Conservation (phyloP, 2,329 filamentous ascomycete species). For the Canariomyces notabilis region DNA sequence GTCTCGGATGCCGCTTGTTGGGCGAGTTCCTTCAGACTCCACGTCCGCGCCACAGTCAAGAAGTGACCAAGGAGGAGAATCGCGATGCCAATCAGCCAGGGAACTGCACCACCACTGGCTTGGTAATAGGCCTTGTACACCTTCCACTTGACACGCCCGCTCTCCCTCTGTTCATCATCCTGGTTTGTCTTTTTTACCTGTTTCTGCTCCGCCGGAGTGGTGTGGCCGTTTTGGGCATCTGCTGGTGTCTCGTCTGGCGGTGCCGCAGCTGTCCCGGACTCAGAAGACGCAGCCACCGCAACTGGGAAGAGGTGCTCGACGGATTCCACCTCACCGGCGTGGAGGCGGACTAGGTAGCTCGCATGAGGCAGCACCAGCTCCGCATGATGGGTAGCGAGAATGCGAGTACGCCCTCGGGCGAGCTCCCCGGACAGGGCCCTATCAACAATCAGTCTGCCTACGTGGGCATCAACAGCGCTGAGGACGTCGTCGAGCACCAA, state of each 20-base stretch:
- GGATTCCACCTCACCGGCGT: slow-evolving; percentile 26
- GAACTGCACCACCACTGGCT: slow-evolving; percentile 27
- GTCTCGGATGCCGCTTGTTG: slow-evolving; percentile 24
- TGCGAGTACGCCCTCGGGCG: slow-evolving; percentile 50
- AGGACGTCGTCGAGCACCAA: slow-evolving; percentile 45
- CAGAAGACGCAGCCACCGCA: not conserved
- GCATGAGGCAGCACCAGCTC: slow-evolving; percentile 31
- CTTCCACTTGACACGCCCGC: slow-evolving; percentile 31
- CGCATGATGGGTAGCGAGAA: slow-evolving; percentile 54
- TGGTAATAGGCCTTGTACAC: slow-evolving; percentile 33
- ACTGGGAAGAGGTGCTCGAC: slow-evolving; percentile 20
- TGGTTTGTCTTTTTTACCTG: slow-evolving; percentile 10
- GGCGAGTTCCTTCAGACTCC: slow-evolving; percentile 33
- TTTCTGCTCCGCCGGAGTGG: not conserved
- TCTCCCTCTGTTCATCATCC: slow-evolving; percentile 29
- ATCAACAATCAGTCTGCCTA: slow-evolving; percentile 45
- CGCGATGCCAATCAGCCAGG: slow-evolving; percentile 27
- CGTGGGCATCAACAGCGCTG: slow-evolving; percentile 45
- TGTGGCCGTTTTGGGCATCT: not conserved
- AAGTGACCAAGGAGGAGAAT: slow-evolving; percentile 26
- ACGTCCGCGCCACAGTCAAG: slow-evolving; percentile 27
- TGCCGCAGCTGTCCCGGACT: not conserved
- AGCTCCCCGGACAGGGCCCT: slow-evolving; percentile 49
- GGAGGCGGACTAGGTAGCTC: slow-evolving; percentile 29
- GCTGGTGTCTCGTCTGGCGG: not conserved